Evolutionary conservation across 2,329 filamentous ascomycete genomes (phyloP).

Genomic region (Calonectria henricotiae): DNA sequence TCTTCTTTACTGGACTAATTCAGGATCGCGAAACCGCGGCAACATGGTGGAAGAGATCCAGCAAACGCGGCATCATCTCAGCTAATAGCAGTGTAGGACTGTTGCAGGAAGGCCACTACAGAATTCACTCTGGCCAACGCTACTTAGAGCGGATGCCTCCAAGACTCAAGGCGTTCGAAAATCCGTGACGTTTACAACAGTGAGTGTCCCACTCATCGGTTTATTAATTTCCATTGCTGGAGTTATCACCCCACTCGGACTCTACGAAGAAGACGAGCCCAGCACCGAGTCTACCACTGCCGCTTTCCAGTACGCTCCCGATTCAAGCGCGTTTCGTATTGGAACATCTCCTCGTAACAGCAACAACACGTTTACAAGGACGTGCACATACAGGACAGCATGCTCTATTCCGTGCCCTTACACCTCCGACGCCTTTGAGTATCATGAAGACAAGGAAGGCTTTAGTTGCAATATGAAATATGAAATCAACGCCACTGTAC

Average conservation of each 20-base stretch:
- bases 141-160: slow-evolving; percentile 33
- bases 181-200: slow-evolving; percentile 18
- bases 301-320: slow-evolving; percentile 29
- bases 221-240: slow-evolving; percentile 31
- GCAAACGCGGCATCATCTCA: background rate
- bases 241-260: slow-evolving; percentile 36
- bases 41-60: slow-evolving; percentile 24
- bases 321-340: slow-evolving; percentile 32
- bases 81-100: slow-evolving; percentile 24
- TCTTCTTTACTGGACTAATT: slow-evolving; percentile 30
- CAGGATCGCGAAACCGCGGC: slow-evolving; percentile 31
- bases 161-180: slow-evolving; percentile 31
- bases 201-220: slow-evolving; percentile 23
- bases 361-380: slow-evolving; percentile 28
- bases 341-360: slow-evolving; percentile 29
- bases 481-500: slow-evolving; percentile 27
- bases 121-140: slow-evolving; percentile 33
- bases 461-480: slow-evolving; percentile 6
- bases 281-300: background rate
- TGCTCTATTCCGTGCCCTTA: slow-evolving; percentile 34
- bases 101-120: slow-evolving; percentile 29
- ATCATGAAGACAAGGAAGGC: slow-evolving; percentile 12
- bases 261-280: slow-evolving; percentile 34
- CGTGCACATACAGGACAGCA: background rate
- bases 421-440: slow-evolving; percentile 25